Base-by-base conservation (phyloP, 2,329 filamentous ascomycete genomes). In the Penicillium sp. region DNA sequence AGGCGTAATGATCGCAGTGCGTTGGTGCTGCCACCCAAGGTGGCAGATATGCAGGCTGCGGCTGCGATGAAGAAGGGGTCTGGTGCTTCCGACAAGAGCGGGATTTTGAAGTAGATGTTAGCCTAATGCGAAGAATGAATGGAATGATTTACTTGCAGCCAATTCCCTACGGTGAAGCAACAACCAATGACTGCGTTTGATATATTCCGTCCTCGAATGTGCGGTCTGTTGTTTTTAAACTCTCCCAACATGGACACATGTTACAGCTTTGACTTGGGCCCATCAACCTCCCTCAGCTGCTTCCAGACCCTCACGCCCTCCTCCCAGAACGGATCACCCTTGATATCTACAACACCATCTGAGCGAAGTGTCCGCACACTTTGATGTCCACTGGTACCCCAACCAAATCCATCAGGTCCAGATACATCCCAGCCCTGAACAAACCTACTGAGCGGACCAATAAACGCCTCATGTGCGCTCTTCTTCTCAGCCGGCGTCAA, bases 21-120 rank as follows among this genome's bases (percentile, higher is more conserved):
- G 8, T 64, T 98, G 43, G 85, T 97, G 1, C 71, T 98, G 48
- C 93, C 93, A 20, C 90, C 90, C 0, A 98, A 98, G 65, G 90
- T 98, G 2, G 84, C 83, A 1, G 84, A 90, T 51, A 68, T 90
- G 57, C 65, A 73, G 44, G 67, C 67, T 16, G 58, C 60, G 4
- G 56, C 58, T 31, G 66, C 66, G n/a, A 69, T 69, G 64, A 63
- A 64, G 25, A 63, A 68, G 37, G 57, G 60, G 5, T 14, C 42
- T 17, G 58, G 56, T 13, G 42, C 46, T 27, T 33, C 41, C 8
- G 27, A 33, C 9, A 33, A 27, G 7, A 33, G 16, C 6, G 32
- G 23, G 3, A 29, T 34, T 6, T 17, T 36, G 9, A 39, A 32
- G 19, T 50, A 48, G 36, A 31, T 20, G n/a, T n/a, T n/a, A n/a